phyloP scores from a whole-genome alignment of 148 eudicot species.

The Cornus kousa region DNA sequence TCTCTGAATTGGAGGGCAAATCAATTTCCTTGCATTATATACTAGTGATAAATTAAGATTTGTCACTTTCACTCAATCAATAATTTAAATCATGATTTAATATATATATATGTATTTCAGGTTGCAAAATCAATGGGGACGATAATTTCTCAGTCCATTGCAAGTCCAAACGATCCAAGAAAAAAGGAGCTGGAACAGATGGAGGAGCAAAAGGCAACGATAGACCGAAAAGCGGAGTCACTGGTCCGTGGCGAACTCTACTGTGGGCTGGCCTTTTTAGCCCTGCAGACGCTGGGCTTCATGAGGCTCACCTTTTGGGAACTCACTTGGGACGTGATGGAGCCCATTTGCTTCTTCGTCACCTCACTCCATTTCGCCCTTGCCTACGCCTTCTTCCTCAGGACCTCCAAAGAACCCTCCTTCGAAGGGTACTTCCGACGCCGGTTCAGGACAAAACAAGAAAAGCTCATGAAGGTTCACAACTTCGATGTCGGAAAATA shows the following conservation, averaged over 20 bases:
- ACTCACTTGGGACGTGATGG: slow-evolving; percentile 62
- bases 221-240: slow-evolving; percentile 33
- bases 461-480: slow-evolving; percentile 42
- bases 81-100: background rate
- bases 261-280: slow-evolving; percentile 44
- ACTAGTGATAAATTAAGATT: too few relatives aligned
- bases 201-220: slow-evolving; percentile 34
- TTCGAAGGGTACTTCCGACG: slow-evolving; percentile 53
- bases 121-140: slow-evolving; percentile 44
- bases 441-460: slow-evolving; percentile 51
- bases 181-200: slow-evolving; percentile 30
- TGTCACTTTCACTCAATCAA: too few relatives aligned
- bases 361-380: slow-evolving; percentile 52
- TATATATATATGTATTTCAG: slow-evolving; percentile 16
- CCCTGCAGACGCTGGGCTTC: slow-evolving; percentile 42
- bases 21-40: too few relatives aligned
- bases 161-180: slow-evolving; percentile 47
- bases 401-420: slow-evolving; percentile 68
- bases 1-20: too few relatives aligned
- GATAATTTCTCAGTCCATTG: slow-evolving; percentile 28
- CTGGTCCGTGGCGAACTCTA: slow-evolving; percentile 37
- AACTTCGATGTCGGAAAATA: slow-evolving; percentile 47
- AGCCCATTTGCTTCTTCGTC: slow-evolving; percentile 71
- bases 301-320: slow-evolving; percentile 68
- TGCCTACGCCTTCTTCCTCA: slow-evolving; percentile 56